Base-by-base conservation (phyloP, 257 asterid species). In the Paraleonurus japonicus region DNA sequence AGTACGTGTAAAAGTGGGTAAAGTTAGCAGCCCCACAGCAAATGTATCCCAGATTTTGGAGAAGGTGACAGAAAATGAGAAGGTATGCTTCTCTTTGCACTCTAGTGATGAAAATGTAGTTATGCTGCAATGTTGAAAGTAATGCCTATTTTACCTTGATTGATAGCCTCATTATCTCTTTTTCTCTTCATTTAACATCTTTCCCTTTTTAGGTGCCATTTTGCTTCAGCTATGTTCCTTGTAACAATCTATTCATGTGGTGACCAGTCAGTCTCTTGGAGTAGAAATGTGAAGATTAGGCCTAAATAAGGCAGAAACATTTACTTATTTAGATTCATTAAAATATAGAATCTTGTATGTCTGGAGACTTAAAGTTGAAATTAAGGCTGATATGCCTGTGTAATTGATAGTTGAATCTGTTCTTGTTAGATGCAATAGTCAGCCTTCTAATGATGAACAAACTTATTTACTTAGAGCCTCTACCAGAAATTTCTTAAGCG, bases 1-100 rank as follows among this genome's bases (percentile, higher is more conserved):
- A 13, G 98, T 92, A 67, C 90, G 82, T 48, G 87, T 92, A 61
- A 92, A 83, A 81, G 98, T 92, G 63, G 96, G 98, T 70, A 92
- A 92, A 85, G 92, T 92, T 57, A 88, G 98, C 79, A 86, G 96
- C 82, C 98, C 98, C 9, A 86, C 94, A 10, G 87, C 94, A 64
- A 92, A 87, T 74, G 98, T 92, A 30, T 82, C 90, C 55, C 98
- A 92, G 64, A 57, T 32, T 74, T 79, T 92, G 90, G 93, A 84
- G 88, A 89, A 89, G 84, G 94, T 92, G 61, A 80, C 86, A 22
- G 98, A 92, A 75, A 88, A 75, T 68, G 96, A 89, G 78, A 92
- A 92, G 96, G 98, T 89, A 78, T 72, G 86, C 70, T 50, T 57
- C 45, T 48, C 68, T 68, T 64, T 64, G 69, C 70, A 51, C 59